phyloP scores from a whole-genome alignment of 2,329 filamentous ascomycete genomes.

The Penicillium sp. region DNA sequence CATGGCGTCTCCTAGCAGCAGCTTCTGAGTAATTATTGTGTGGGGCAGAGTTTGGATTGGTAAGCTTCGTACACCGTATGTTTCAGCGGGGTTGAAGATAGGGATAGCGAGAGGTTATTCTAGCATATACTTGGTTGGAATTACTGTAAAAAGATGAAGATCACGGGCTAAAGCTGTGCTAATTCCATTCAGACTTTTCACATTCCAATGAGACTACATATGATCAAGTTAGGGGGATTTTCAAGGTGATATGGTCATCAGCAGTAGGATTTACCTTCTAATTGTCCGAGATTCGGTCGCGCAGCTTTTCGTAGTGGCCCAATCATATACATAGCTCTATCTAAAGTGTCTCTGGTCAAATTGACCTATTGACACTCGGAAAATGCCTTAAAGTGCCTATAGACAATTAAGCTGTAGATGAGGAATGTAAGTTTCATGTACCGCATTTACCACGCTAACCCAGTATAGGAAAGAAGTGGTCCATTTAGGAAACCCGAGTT shows the following conservation, averaged over 20 bases:
- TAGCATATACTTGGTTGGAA: neutral
- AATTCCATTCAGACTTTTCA: neutral
- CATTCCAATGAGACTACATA: neutral
- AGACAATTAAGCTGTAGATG: neutral
- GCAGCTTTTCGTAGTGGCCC: neutral
- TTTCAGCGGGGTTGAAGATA: neutral
- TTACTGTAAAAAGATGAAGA: neutral
- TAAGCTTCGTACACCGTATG: slow-evolving; percentile 3
- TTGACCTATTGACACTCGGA: neutral
- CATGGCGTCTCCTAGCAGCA: slow-evolving; percentile 9
- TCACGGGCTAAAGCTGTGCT: neutral
- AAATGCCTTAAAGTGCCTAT: neutral
- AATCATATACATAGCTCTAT: neutral
- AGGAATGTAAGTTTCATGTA: neutral
- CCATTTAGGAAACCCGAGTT: neutral
- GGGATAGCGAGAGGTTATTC: neutral
- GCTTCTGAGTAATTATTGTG: slow-evolving; percentile 4
- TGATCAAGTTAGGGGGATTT: neutral
- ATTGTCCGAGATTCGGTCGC: neutral
- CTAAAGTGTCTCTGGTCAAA: neutral
- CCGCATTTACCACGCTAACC: neutral
- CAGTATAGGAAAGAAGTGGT: neutral
- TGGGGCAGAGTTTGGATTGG: slow-evolving; percentile 1
- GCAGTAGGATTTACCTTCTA: neutral
- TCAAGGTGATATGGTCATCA: neutral